Evolutionary conservation across 345 rosid genomes (phyloP).

Genomic region (Excoecaria cochinchinensis): DNA sequence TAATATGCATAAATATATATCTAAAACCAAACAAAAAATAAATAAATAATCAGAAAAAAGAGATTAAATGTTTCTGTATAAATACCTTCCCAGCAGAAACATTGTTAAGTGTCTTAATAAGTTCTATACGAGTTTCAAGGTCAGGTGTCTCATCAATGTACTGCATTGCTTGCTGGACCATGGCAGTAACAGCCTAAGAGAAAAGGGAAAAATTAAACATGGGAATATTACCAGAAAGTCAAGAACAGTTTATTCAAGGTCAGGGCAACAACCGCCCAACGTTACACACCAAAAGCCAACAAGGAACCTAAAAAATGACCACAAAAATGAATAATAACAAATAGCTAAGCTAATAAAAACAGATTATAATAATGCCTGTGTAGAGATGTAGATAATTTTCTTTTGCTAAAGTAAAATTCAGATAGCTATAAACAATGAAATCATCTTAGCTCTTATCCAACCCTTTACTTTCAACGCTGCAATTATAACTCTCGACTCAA

Average conservation of each 20-base stretch:
- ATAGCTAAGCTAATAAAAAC: not conserved
- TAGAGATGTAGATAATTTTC: not conserved
- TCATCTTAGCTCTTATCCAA: not conserved
- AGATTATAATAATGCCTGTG: not conserved
- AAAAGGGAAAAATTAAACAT: not conserved
- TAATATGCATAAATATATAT: too few species aligned
- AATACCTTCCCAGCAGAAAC: slow-evolving; percentile 92
- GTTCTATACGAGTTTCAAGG: slow-evolving; percentile 82
- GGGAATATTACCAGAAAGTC: not conserved
- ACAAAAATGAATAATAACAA: not conserved
- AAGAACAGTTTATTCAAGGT: not conserved
- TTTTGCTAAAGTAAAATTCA: not conserved
- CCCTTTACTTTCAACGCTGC: not conserved
- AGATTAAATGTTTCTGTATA: not conserved
- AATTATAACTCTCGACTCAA: not conserved
- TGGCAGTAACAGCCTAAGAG: slow-evolving; percentile 80
- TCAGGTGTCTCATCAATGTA: slow-evolving; percentile 95
- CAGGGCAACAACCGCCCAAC: not conserved
- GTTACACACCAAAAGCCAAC: too few species aligned
- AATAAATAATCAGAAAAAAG: not conserved
- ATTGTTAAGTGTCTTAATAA: slow-evolving; percentile 68
- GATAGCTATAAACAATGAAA: not conserved
- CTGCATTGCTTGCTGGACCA: slow-evolving; percentile 98
- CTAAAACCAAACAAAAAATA: not conserved
- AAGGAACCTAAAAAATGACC: not conserved